These are phyloP conservation scores for Cordyceps sp. DNA, from an alignment of 2,329 filamentous ascomycete species.

Conservation along the genomic window DNA sequence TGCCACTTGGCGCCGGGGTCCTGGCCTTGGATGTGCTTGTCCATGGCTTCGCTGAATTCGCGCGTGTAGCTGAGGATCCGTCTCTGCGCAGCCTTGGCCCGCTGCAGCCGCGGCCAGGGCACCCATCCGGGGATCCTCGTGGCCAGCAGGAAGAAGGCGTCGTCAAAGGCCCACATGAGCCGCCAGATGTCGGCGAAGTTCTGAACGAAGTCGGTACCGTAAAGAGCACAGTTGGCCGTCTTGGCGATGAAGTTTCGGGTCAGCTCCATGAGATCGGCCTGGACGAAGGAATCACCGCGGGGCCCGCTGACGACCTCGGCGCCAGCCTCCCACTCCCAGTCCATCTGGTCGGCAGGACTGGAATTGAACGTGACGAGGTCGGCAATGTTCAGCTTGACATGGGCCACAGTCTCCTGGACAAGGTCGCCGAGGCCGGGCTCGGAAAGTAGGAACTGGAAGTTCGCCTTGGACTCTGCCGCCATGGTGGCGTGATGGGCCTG, in stretches of 20 bases:
- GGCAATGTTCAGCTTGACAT: slow-evolving; percentile 13
- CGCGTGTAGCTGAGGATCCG: slow-evolving; percentile 11
- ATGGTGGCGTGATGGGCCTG: slow-evolving; percentile 14
- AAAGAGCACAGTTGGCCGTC: slow-evolving; percentile 16
- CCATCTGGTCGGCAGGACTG: slow-evolving; percentile 18
- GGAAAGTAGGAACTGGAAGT: slow-evolving; percentile 10
- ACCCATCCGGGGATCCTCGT: slow-evolving; percentile 15
- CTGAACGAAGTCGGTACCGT: slow-evolving; percentile 23
- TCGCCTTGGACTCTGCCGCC: slow-evolving; percentile 10
- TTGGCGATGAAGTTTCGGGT: slow-evolving; percentile 18
- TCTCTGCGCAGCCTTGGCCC: slow-evolving; percentile 13
- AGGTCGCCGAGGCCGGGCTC: slow-evolving; percentile 11
- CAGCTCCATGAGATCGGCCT: slow-evolving; percentile 16
- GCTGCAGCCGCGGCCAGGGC: slow-evolving; percentile 14
- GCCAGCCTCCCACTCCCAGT: slow-evolving; percentile 19
- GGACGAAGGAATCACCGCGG: slow-evolving; percentile 11
- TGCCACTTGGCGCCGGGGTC: slow-evolving; percentile 18
- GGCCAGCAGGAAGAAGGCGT: slow-evolving; percentile 14
- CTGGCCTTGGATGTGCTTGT: slow-evolving; percentile 14
- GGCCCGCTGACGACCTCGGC: slow-evolving; percentile 13
- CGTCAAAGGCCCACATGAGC: slow-evolving; percentile 20
- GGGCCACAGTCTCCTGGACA: slow-evolving; percentile 4
- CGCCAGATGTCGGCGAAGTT: slow-evolving; percentile 22
- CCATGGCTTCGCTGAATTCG: slow-evolving; percentile 19
- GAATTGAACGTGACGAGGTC: slow-evolving; percentile 22